These are phyloP conservation scores for Hygrophorus russula DNA, from an alignment of 768 basidiomycete species.

Conservation along the genomic window DNA sequence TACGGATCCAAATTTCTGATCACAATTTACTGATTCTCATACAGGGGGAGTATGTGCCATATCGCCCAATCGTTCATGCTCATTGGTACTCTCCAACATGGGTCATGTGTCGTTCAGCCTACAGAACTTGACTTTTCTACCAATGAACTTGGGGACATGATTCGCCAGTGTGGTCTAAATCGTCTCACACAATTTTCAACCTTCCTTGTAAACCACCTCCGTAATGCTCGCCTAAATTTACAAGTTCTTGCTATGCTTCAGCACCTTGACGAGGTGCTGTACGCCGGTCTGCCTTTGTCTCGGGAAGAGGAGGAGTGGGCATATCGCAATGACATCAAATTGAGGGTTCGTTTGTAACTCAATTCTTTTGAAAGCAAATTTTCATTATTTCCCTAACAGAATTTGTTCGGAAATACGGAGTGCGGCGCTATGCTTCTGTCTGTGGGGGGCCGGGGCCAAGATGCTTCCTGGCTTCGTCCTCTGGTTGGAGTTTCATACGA, in stretches of 20 bases:
- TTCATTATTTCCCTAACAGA: constrained; percentile 29
- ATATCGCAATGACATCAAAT: constrained; percentile 45
- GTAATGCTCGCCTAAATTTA: constrained; percentile 44
- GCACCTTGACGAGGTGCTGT: constrained; percentile 51
- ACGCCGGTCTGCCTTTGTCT: constrained; percentile 52
- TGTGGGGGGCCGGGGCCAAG: constrained; percentile 37
- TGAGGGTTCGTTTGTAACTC: constrained; percentile 38
- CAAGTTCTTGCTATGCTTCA: constrained; percentile 47
- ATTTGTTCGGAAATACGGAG: constrained; percentile 77
- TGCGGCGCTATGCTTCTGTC: constrained; percentile 64
- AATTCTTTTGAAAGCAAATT: constrained; percentile 10
- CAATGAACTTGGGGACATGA: constrained; percentile 63
- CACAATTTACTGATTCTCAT: constrained; percentile 20
- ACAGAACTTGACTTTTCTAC: constrained; percentile 54
- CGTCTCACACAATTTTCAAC: constrained; percentile 67
- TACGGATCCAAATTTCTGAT: not conserved
- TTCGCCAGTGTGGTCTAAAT: constrained; percentile 54
- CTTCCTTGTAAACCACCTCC: constrained; percentile 56
- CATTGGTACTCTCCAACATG: constrained; percentile 60
- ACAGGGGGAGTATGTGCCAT: constrained; percentile 77
- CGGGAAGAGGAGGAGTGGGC: constrained; percentile 68
- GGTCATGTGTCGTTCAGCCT: constrained; percentile 62
- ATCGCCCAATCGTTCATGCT: constrained; percentile 72
- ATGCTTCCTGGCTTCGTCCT: constrained; percentile 41
- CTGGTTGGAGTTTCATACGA: constrained; percentile 55